Conservation (phyloP, 306 rosid genomes). For the Pyrus pyrifolia region DNA sequence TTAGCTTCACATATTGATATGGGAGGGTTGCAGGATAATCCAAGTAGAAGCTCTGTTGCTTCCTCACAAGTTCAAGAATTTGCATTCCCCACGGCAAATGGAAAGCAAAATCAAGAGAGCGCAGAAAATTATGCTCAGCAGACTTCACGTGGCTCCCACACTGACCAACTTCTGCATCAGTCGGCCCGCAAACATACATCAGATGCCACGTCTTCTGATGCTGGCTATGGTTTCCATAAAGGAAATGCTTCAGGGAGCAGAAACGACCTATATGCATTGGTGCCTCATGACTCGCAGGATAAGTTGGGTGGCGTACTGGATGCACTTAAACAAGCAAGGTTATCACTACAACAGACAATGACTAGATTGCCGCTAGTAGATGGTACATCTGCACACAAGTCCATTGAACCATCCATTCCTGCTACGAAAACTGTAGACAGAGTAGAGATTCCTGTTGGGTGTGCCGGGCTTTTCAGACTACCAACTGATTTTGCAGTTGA, state of each 20-base stretch:
- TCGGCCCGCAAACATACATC: slow-evolving; percentile 20
- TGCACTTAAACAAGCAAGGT: slow-evolving; percentile 74
- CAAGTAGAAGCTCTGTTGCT: slow-evolving; percentile 17
- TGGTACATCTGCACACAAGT: slow-evolving; percentile 18
- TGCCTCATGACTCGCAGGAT: slow-evolving; percentile 47
- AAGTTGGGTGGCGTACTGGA: slow-evolving; percentile 55
- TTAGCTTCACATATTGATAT: slow-evolving; percentile 32
- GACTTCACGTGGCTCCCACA: slow-evolving; percentile 28
- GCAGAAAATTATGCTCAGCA: slow-evolving; percentile 22
- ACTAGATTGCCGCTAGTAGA: slow-evolving; percentile 37
- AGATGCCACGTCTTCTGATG: slow-evolving; percentile 24
- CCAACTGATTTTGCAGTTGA: slow-evolving; percentile 59
- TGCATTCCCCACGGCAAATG: slow-evolving; percentile 31
- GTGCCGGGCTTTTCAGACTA: slow-evolving; percentile 75
- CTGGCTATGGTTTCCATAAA: slow-evolving; percentile 17
- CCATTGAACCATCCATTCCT: slow-evolving; percentile 29
- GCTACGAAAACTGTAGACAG: slow-evolving; percentile 32
- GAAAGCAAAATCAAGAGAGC: slow-evolving; percentile 36
- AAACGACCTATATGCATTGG: slow-evolving; percentile 56
- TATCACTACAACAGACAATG: slow-evolving; percentile 55
- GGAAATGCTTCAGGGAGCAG: slow-evolving; percentile 30
- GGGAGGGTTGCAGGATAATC: slow-evolving; percentile 22
- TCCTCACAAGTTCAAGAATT: slow-evolving; percentile 43
- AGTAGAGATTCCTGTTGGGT: slow-evolving; percentile 48
- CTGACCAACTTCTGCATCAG: slow-evolving; percentile 15